Evolutionary conservation across 2,329 filamentous ascomycete species (phyloP), one percentile per base, ranked within the genome.

Genomic region (Sarocladiaceae sp.): DNA sequence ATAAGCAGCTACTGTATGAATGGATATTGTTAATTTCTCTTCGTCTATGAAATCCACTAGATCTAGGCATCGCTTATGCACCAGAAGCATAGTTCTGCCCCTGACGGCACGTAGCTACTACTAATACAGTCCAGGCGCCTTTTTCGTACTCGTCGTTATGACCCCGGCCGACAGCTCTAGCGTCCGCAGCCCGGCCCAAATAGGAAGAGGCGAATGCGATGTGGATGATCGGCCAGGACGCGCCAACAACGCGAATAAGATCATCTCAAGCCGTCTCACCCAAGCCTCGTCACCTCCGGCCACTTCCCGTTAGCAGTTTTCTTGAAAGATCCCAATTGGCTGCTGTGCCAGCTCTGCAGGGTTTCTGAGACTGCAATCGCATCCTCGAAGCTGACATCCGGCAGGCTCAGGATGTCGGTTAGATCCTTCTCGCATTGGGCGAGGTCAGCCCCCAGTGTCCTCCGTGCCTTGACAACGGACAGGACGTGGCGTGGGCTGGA

Each of bases 401-500:
- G 66, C 6, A 79, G 61, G 23, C 79, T 74, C 12, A 89, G 66
- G 10, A 81, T 72, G n/a, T 72, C 73, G n/a, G 75, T 61, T n/a
- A 91, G 68, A 33, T 83, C 79, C 64, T 83, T 78, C 61, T 87
- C 86, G 53, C 73, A 76, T 60, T 79, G 72, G 2, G 71, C 61
- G 61, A 79, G 75, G 29, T 82, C 77, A 40, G 77, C 79, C 12
- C 82, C 80, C 17, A 92, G 70, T 1, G 82, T 59, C 54, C 77
- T 77, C 55, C 80, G 79, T 22, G 78, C 77, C 52, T 78, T 78
- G 52, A 89, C 77, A 31, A 76, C 84, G 2, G 85, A 78, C 52
- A 88, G 79, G 3, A 86, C 72, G 62, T 90, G 83, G 15, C 73
- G 57, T 5, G 81, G 73, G 64, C 83, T 88, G 52, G 76, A 66